phyloP scores from a whole-genome alignment of 176 grass and related monocot species.

The Musa schizocarpa region DNA sequence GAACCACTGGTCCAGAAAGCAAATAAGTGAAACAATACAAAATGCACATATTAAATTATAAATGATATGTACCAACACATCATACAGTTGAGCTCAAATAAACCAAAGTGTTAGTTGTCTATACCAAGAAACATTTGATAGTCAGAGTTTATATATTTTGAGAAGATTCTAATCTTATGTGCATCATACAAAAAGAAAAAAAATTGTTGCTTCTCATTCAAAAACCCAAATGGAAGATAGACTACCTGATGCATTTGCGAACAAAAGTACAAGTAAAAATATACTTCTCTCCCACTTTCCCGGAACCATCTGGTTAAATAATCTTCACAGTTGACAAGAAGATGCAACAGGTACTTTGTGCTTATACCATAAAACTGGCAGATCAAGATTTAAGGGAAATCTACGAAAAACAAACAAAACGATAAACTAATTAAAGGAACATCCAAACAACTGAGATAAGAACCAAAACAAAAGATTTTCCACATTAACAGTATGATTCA shows the following conservation, averaged over 20 bases:
- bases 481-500: not conserved
- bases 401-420: not conserved
- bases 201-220: not conserved
- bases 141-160: no score
- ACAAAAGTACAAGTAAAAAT: constrained; percentile 39
- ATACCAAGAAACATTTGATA: no score
- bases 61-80: not conserved
- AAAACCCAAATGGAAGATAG: not conserved
- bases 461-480: no score
- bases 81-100: not conserved
- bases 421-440: not conserved
- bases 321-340: not conserved
- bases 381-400: not conserved
- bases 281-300: constrained; percentile 18
- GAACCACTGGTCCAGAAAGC: not conserved
- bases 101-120: not conserved
- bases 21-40: not conserved
- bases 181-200: no score
- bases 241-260: constrained; percentile 60
- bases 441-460: not conserved
- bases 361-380: not conserved
- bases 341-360: not conserved
- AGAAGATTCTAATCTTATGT: no score
- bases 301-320: constrained; percentile 28
- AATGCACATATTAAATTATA: not conserved